Percentiles rank a stretch among this genome's conserved stretches.
Conservation (phyloP, 164 flowering plant species). For the Magnolia sinica region DNA sequence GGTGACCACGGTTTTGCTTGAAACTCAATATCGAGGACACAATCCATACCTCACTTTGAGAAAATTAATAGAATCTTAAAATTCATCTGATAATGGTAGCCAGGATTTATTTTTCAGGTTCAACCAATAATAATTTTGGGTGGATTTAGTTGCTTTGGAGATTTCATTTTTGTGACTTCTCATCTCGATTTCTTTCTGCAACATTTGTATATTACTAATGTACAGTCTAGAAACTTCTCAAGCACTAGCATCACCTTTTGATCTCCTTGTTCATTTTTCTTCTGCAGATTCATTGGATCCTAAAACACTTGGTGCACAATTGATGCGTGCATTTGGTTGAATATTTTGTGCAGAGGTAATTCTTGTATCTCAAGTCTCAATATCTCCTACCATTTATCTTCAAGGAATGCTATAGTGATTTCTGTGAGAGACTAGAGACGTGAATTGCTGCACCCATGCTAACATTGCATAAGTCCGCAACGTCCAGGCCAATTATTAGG, state of each 20-base stretch:
- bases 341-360: slow-evolving; percentile 1
- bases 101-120: not conserved
- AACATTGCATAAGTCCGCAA: not conserved
- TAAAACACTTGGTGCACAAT: slow-evolving; percentile 21
- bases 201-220: not conserved
- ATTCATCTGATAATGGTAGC: not conserved
- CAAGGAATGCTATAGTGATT: not conserved
- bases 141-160: not conserved
- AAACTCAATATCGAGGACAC: too few relatives aligned
- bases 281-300: slow-evolving; percentile 44
- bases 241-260: not conserved
- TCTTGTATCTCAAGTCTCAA: not conserved
- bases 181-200: not conserved
- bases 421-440: too few relatives aligned
- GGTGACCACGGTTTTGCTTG: too few relatives aligned
- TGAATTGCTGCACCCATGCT: too few relatives aligned
- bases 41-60: too few relatives aligned
- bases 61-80: too few relatives aligned
- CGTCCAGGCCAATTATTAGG: not conserved
- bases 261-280: slow-evolving; percentile 3
- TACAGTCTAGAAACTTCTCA: not conserved
- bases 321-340: slow-evolving; percentile 13
- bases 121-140: not conserved
- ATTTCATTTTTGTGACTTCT: not conserved
- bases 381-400: not conserved